Evolutionary conservation across 805 yeast genomes (phyloP).

Genomic region (Myxozyma lipomycoides): DNA sequence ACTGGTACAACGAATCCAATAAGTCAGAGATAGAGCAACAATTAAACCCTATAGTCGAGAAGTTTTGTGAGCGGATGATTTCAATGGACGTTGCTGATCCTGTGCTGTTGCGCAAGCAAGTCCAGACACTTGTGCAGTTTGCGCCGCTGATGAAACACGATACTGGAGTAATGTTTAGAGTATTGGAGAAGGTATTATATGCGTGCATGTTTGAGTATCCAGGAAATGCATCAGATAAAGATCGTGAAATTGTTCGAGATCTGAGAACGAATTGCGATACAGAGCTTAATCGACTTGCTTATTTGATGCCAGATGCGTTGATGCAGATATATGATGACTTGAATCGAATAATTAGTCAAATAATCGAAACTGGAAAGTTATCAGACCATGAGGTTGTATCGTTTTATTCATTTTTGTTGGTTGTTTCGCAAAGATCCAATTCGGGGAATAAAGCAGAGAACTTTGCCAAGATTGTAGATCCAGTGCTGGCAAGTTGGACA

Average conservation of each 20-base stretch:
- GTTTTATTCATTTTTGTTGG: constrained; percentile 84
- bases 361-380: constrained; percentile 64
- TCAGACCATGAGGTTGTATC: constrained; percentile 91
- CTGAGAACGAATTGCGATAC: constrained; percentile 90
- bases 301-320: constrained; percentile 88
- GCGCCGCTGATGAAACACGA: constrained; percentile 81
- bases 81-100: constrained; percentile 78
- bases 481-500: constrained; percentile 89
- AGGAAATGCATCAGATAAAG: constrained; percentile 50
- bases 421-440: constrained; percentile 77
- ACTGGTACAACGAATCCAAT: constrained; percentile 71
- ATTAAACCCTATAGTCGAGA: constrained; percentile 65
- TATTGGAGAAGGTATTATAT: constrained; percentile 79
- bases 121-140: constrained; percentile 90
- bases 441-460: constrained; percentile 64
- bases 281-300: constrained; percentile 88
- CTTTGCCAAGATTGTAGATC: constrained; percentile 86
- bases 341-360: constrained; percentile 71
- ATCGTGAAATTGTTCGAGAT: constrained; percentile 76
- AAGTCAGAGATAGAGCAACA: constrained; percentile 51
- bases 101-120: constrained; percentile 71
- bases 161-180: constrained; percentile 68
- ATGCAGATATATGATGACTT: constrained; percentile 75
- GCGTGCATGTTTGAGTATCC: constrained; percentile 84
- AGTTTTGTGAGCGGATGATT: constrained; percentile 51